Evolutionary conservation across 2,329 filamentous ascomycete genomes (phyloP).

Genomic region (Juglanconis oblonga): DNA sequence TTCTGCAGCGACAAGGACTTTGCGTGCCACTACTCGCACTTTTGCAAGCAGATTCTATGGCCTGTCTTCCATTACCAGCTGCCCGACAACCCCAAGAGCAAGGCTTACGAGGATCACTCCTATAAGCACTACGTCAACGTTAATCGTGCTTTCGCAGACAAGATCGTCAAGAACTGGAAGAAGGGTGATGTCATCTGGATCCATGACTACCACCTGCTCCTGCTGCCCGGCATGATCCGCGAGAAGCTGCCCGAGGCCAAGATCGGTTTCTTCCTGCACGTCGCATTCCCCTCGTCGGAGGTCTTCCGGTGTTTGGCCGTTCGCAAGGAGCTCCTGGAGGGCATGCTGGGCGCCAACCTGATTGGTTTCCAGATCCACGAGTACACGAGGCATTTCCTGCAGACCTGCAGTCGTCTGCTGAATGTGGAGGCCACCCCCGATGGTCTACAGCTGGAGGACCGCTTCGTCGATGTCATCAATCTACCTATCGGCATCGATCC

Average conservation of each 20-base stretch:
- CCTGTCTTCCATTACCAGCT: slow-evolving; percentile 98
- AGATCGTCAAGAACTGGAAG: slow-evolving; percentile 89
- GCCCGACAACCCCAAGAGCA: slow-evolving; percentile 96
- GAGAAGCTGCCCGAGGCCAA: slow-evolving; percentile 88
- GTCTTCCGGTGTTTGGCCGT: slow-evolving; percentile 90
- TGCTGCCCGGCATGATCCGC: slow-evolving; percentile 86
- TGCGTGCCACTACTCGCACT: slow-evolving; percentile 91
- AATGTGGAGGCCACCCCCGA: slow-evolving; percentile 87
- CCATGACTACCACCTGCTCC: slow-evolving; percentile 89
- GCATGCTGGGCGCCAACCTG: slow-evolving; percentile 88
- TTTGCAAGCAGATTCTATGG: slow-evolving; percentile 97
- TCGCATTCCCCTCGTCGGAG: slow-evolving; percentile 92
- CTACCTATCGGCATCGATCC: slow-evolving; percentile 91
- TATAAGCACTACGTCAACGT: slow-evolving; percentile 93
- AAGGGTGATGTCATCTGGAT: slow-evolving; percentile 91
- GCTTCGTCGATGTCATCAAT: slow-evolving; percentile 84
- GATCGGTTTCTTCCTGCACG: slow-evolving; percentile 94
- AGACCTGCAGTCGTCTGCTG: slow-evolving; percentile 89
- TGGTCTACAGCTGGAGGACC: slow-evolving; percentile 85
- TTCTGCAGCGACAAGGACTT: slow-evolving; percentile 90
- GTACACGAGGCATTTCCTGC: slow-evolving; percentile 90
- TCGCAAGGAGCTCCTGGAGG: slow-evolving; percentile 82
- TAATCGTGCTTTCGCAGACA: slow-evolving; percentile 90
- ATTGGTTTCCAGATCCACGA: slow-evolving; percentile 93
- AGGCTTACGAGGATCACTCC: slow-evolving; percentile 94